Evolutionary conservation across 2,329 filamentous ascomycete genomes (phyloP).

Genomic region (Dothiorella sarmentorum): DNA sequence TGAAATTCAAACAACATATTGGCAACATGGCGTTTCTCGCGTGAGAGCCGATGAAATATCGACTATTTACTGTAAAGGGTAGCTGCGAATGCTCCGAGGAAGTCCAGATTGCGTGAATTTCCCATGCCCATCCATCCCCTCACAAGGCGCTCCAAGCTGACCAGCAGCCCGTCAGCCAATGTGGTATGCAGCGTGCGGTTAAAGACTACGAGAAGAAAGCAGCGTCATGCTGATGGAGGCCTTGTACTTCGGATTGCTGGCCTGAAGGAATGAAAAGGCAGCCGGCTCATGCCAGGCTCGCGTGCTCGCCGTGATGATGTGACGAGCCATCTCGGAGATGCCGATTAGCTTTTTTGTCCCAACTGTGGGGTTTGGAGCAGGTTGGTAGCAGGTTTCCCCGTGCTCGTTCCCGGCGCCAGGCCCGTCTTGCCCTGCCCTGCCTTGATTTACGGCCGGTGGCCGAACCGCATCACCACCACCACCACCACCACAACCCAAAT

Average conservation of each 20-base stretch:
- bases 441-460: conserved; percentile 14
- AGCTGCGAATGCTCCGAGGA: neutral
- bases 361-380: conserved; percentile 7
- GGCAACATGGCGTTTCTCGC: neutral
- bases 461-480: neutral
- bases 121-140: neutral
- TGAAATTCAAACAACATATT: neutral
- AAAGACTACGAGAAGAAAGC: neutral
- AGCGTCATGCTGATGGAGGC: neutral
- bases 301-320: neutral
- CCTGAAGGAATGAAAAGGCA: neutral
- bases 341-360: conserved; percentile 6
- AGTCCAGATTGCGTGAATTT: too few relatives aligned
- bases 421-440: conserved; percentile 5
- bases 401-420: conserved; percentile 9
- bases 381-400: neutral
- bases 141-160: neutral
- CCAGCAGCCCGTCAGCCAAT: neutral
- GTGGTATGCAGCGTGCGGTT: neutral
- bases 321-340: conserved; percentile 14
- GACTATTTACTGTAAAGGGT: neutral
- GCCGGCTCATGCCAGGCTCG: conserved; percentile 2
- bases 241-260: neutral
- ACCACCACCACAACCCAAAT: neutral
- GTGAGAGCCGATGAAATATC: neutral